phyloP scores from a whole-genome alignment of 129 eudicot genomes.

The Lonicera japonica region DNA sequence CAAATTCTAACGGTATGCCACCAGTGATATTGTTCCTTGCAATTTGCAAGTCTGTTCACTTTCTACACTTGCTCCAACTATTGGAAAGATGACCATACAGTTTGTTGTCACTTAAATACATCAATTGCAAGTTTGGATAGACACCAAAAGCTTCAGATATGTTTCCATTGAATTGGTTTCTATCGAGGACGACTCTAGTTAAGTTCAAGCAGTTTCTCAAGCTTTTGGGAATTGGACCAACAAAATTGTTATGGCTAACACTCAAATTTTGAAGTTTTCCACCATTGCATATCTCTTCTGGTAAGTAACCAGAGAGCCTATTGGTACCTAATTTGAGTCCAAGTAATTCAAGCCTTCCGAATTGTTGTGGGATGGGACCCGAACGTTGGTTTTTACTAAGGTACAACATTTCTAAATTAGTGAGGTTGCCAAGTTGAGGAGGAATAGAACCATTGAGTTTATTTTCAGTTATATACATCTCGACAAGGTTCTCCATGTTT shows the following conservation, averaged over 20 bases:
- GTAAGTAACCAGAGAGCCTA: constrained; percentile 26
- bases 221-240: constrained; percentile 18
- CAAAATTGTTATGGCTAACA: too few relatives aligned
- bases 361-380: constrained; percentile 20
- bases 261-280: too few relatives aligned
- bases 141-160: too few relatives aligned
- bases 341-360: constrained; percentile 11
- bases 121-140: too few relatives aligned
- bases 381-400: constrained; percentile 20
- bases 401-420: constrained; percentile 11
- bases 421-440: constrained; percentile 24
- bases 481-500: background rate
- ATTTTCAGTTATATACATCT: constrained; percentile 13
- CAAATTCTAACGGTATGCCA: too few relatives aligned
- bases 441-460: constrained; percentile 29
- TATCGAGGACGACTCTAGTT: constrained; percentile 14
- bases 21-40: too few relatives aligned
- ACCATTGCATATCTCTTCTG: constrained; percentile 22
- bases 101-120: constrained; percentile 22
- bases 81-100: constrained; percentile 23
- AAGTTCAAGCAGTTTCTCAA: constrained; percentile 28
- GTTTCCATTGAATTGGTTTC: constrained; percentile 24
- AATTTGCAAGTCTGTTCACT: constrained; percentile 10
- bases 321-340: constrained; percentile 8
- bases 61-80: constrained; percentile 30